Percentiles rank a stretch among this genome's conserved stretches.
Evolutionary conservation across 176 grass and related monocot genomes (phyloP).

Genomic region (Cocos nucifera): DNA sequence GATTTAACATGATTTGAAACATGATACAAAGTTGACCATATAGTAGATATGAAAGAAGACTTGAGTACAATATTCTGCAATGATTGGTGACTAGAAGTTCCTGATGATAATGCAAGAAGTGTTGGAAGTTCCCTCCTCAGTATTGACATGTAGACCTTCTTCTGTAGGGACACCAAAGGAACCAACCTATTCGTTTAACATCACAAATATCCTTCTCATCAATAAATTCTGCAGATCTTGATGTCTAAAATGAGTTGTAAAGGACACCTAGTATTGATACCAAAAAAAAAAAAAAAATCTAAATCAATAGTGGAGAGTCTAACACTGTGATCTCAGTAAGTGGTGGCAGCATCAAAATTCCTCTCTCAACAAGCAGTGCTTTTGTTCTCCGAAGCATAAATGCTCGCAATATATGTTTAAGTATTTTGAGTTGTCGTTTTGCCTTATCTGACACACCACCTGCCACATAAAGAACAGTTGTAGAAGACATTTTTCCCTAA

Average conservation of each 20-base stretch:
- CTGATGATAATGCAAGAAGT: constrained; percentile 68
- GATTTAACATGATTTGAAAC: no score
- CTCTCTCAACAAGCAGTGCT: constrained; percentile 56
- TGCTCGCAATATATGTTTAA: constrained; percentile 75
- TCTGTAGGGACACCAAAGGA: constrained; percentile 68
- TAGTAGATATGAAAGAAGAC: neutral
- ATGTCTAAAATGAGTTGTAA: no score
- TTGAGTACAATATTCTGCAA: constrained; percentile 87
- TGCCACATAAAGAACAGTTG: constrained; percentile 26
- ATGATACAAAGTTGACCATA: no score
- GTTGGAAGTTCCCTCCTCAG: constrained; percentile 81
- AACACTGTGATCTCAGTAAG: constrained; percentile 90
- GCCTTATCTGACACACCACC: constrained; percentile 41
- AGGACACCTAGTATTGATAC: neutral
- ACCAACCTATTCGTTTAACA: constrained; percentile 39
- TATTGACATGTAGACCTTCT: constrained; percentile 76
- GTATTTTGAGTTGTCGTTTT: constrained; percentile 63
- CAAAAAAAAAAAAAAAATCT: neutral
- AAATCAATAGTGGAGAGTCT: constrained; percentile 22
- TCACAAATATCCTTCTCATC: no score
- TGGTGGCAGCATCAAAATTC: constrained; percentile 62
- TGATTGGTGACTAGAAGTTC: constrained; percentile 59
- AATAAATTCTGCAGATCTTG: no score
- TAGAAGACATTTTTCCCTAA: no score
- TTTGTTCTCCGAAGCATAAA: constrained; percentile 95